Evolutionary conservation across 257 asterid species (phyloP).

Genomic region (Paraleonurus japonicus): DNA sequence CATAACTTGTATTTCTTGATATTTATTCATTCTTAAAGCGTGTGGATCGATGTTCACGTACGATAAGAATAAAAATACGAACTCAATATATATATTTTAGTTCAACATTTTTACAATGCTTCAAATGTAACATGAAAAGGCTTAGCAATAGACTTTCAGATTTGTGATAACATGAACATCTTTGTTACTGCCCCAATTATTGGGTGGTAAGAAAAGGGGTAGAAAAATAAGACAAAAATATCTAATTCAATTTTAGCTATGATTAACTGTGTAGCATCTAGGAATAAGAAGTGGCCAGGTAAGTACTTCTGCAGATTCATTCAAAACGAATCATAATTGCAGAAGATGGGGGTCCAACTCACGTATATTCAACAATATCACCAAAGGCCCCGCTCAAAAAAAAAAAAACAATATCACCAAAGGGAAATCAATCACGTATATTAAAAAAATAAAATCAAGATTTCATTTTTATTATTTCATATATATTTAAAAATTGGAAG

Average conservation of each 20-base stretch:
- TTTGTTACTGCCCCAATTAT: not conserved
- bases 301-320: not conserved
- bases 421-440: conserved; percentile 21
- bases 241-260: not conserved
- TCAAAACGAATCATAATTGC: conserved; percentile 1
- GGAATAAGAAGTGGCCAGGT: not conserved
- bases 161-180: not conserved
- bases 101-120: not conserved
- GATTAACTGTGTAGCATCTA: not conserved
- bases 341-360: not conserved
- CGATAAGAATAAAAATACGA: too few relatives aligned
- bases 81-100: too few relatives aligned
- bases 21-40: too few relatives aligned
- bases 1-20: too few relatives aligned
- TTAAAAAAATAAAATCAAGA: conserved; percentile 21
- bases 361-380: conserved; percentile 9
- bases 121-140: not conserved
- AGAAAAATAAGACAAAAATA: not conserved
- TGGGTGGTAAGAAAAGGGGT: not conserved
- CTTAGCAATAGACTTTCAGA: not conserved
- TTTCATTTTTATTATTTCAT: conserved; percentile 4
- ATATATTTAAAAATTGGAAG: not conserved
- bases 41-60: too few relatives aligned
- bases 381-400: too few relatives aligned
- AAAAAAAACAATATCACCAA: too few relatives aligned